These are phyloP conservation scores for Populus hybrid DNA, from an alignment of 441 rosid species.

Conservation along the genomic window DNA sequence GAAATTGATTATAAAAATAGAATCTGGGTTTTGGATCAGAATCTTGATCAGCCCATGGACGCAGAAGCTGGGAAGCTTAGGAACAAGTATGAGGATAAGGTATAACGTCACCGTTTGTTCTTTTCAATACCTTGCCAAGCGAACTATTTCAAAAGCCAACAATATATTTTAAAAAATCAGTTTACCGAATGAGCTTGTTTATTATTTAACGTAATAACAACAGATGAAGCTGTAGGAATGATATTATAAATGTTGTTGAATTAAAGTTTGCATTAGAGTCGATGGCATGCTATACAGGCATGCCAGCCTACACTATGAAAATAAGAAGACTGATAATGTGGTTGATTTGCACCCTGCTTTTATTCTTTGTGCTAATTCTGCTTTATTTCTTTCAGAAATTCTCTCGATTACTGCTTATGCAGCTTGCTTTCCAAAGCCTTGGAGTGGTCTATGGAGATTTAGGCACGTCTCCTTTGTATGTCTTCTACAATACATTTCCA, in stretches of 20 bases:
- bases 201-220: not conserved
- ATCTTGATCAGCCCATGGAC: slow-evolving; percentile 89
- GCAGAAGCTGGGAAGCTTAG: slow-evolving; percentile 76
- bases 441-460: slow-evolving; percentile 46
- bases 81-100: slow-evolving; percentile 70
- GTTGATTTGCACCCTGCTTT: not conserved
- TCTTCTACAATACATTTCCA: slow-evolving; percentile 38
- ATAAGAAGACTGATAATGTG: not conserved
- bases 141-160: not conserved
- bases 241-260: not conserved
- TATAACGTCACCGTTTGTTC: slow-evolving; percentile 3
- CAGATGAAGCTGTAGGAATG: not conserved
- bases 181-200: not conserved
- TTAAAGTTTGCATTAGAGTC: not conserved
- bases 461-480: slow-evolving; percentile 50
- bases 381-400: slow-evolving; percentile 25
- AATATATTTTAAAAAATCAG: not conserved
- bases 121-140: not conserved
- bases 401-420: slow-evolving; percentile 28
- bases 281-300: not conserved
- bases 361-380: slow-evolving; percentile 1
- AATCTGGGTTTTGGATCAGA: slow-evolving; percentile 85
- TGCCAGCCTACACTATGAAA: not conserved
- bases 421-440: slow-evolving; percentile 45
- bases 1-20: slow-evolving; percentile 52